A percentile compares a stretch with the other conserved stretches of the same genome.
These are phyloP conservation scores for Psophocarpus tetragonolobus DNA, from an alignment of 306 rosid species.

Conservation along the genomic window DNA sequence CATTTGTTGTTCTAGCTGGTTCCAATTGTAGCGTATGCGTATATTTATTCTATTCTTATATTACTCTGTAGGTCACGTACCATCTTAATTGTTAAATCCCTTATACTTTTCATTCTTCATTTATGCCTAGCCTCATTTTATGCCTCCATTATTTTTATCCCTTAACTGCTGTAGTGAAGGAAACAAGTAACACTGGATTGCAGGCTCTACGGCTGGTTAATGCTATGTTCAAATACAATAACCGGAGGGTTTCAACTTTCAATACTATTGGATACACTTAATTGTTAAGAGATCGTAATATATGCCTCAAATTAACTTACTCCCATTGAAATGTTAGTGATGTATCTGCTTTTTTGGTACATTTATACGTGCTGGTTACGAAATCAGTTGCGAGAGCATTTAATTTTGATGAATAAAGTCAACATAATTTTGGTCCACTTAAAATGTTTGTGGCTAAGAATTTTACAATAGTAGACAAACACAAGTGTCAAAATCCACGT, in stretches of 20 bases:
- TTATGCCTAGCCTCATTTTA: slow-evolving; percentile 8
- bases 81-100: slow-evolving; percentile 22
- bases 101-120: slow-evolving; percentile 32
- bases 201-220: slow-evolving; percentile 12
- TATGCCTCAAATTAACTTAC: slow-evolving; percentile 13
- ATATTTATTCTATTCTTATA: neutral
- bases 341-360: neutral
- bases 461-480: slow-evolving; percentile 29
- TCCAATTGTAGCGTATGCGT: slow-evolving; percentile 34
- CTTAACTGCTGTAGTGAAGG: neutral
- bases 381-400: slow-evolving; percentile 17
- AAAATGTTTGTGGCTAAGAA: slow-evolving; percentile 22
- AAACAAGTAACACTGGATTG: neutral
- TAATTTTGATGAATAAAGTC: neutral
- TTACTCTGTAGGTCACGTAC: slow-evolving; percentile 24
- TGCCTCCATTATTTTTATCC: slow-evolving; percentile 17
- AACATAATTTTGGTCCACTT: slow-evolving; percentile 28
- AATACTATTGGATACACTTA: neutral
- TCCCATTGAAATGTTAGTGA: slow-evolving; percentile 9
- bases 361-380: slow-evolving; percentile 5
- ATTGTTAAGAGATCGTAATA: neutral
- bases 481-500: slow-evolving; percentile 35
- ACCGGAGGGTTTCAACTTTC: neutral
- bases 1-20: slow-evolving; percentile 28
- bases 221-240: neutral